phyloP scores from a whole-genome alignment of 2,329 filamentous ascomycete genomes.

The Scedosporium dehoogii region DNA sequence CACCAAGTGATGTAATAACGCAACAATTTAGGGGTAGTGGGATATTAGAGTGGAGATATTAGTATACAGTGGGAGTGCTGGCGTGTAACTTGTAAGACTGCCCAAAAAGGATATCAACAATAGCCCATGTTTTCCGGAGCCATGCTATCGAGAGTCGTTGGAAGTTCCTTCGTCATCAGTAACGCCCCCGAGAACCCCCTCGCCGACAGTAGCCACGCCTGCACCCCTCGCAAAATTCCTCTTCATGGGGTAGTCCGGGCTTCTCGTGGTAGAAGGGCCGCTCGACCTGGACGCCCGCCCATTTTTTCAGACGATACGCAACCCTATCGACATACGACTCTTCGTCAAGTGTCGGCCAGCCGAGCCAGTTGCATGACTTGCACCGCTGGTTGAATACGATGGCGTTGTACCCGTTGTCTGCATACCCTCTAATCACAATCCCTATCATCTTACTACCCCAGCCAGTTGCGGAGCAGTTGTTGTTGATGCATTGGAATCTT shows the following conservation, averaged over 20 bases:
- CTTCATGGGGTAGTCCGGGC: constrained; percentile 15
- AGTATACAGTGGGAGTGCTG: no score
- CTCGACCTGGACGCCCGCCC: constrained; percentile 19
- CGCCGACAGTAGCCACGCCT: constrained; percentile 19
- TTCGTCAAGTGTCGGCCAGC: constrained; percentile 17
- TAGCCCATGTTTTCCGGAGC: no score
- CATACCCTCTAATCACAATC: constrained; percentile 23
- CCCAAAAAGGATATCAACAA: no score
- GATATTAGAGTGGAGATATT: no score
- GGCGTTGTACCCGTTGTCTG: constrained; percentile 21
- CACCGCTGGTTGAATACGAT: constrained; percentile 27
- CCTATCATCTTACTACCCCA: constrained; percentile 25
- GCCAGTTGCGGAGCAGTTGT: constrained; percentile 10
- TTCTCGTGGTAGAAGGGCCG: not conserved
- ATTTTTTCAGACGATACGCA: constrained; percentile 25
- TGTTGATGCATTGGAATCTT: constrained; percentile 20
- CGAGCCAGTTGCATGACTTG: constrained; percentile 17
- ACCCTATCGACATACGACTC: constrained; percentile 24
- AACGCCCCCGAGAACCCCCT: no score
- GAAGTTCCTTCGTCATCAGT: no score
- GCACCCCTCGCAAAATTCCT: constrained; percentile 24
- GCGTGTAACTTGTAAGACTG: no score
- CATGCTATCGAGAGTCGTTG: no score
- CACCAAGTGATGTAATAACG: no score
- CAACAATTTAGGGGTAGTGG: no score